These are phyloP conservation scores for Cercospora sesami DNA, from an alignment of 2,329 filamentous ascomycete genomes.

Conservation along the genomic window DNA sequence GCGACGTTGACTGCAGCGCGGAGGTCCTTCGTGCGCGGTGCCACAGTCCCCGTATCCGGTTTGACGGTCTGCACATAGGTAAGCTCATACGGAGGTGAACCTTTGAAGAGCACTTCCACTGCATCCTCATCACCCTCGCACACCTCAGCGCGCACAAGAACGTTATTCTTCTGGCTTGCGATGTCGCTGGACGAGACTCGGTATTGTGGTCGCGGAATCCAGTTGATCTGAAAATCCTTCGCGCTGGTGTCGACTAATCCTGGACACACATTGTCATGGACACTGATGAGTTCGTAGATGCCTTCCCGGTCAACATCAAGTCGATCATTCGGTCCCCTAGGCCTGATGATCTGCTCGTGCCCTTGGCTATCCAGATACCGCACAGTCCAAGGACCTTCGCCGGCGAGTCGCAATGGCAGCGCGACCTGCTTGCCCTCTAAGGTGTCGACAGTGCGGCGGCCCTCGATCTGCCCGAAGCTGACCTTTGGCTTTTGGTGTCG, in stretches of 20 bases:
- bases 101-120: slow-evolving; percentile 76
- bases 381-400: slow-evolving; percentile 80
- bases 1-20: slow-evolving; percentile 75
- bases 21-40: slow-evolving; percentile 66
- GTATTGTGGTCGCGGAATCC: slow-evolving; percentile 78
- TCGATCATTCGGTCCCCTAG: slow-evolving; percentile 38
- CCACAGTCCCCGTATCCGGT: slow-evolving; percentile 64
- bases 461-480: slow-evolving; percentile 81
- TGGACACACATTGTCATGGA: slow-evolving; percentile 77
- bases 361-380: slow-evolving; percentile 59
- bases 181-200: slow-evolving; percentile 62
- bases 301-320: slow-evolving; percentile 50
- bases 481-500: slow-evolving; percentile 84
- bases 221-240: slow-evolving; percentile 75
- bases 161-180: slow-evolving; percentile 54
- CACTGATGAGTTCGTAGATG: slow-evolving; percentile 74
- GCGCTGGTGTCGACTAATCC: slow-evolving; percentile 74
- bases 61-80: slow-evolving; percentile 78
- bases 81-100: slow-evolving; percentile 76
- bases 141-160: slow-evolving; percentile 74
- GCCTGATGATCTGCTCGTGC: slow-evolving; percentile 43
- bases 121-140: slow-evolving; percentile 94
- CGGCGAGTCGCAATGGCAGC: slow-evolving; percentile 80
- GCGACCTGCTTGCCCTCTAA: slow-evolving; percentile 73
- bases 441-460: slow-evolving; percentile 70